These are phyloP conservation scores for Metschnikowia hibisci DNA, from an alignment of 805 yeast species.

Conservation along the genomic window DNA sequence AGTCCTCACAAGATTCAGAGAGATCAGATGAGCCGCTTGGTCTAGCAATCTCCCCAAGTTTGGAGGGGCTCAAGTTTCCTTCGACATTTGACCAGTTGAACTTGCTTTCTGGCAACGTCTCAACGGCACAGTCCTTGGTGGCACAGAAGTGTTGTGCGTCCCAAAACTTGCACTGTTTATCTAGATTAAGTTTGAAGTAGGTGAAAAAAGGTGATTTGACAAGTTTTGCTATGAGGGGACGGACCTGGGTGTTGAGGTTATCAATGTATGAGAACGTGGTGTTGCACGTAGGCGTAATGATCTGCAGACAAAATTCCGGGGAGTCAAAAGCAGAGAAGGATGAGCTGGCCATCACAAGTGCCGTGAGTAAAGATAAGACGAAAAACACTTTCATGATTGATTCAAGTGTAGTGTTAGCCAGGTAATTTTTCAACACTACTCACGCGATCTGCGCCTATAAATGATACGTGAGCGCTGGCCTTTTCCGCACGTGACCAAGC, in stretches of 20 bases:
- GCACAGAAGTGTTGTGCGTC: conserved; percentile 79
- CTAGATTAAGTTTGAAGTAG: conserved; percentile 81
- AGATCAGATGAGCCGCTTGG: conserved; percentile 17
- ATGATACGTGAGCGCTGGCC: conserved; percentile 1
- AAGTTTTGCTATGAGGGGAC: conserved; percentile 52
- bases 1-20: conserved; percentile 37
- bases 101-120: conserved; percentile 60
- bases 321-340: conserved; percentile 35
- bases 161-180: conserved; percentile 83
- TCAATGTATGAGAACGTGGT: conserved; percentile 44
- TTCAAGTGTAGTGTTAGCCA: not conserved
- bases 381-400: conserved; percentile 7
- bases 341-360: conserved; percentile 8
- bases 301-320: conserved; percentile 43
- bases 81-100: conserved; percentile 58
- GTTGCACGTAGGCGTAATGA: conserved; percentile 42
- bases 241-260: conserved; percentile 29
- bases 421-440: not conserved
- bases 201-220: conserved; percentile 78
- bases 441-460: conserved; percentile 3
- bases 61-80: conserved; percentile 70
- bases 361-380: conserved; percentile 6
- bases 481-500: conserved; percentile 3
- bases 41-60: conserved; percentile 47
- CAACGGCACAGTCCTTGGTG: conserved; percentile 86